These are phyloP conservation scores for Leccinum broughii DNA, from an alignment of 768 basidiomycete genomes.

Conservation along the genomic window DNA sequence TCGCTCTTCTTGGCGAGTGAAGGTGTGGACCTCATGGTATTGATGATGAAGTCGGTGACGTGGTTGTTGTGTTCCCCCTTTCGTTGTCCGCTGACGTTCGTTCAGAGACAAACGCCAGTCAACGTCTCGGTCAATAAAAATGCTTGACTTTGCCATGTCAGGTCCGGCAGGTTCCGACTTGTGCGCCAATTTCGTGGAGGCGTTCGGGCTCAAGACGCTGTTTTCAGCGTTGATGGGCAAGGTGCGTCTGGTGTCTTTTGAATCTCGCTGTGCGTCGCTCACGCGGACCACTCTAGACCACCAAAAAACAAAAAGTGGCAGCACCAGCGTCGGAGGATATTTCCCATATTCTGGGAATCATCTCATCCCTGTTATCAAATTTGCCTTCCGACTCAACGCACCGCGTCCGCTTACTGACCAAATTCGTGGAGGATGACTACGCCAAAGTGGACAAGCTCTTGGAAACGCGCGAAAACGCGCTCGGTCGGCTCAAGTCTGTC, in stretches of 20 bases:
- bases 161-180: conserved; percentile 63
- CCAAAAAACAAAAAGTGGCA: conserved; percentile 65
- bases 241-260: conserved; percentile 42
- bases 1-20: conserved; percentile 82
- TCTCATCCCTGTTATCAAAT: conserved; percentile 85
- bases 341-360: conserved; percentile 84
- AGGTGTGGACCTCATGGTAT: conserved; percentile 95
- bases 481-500: conserved; percentile 54
- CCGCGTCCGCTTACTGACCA: conserved; percentile 80
- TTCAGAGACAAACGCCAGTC: conserved; percentile 80
- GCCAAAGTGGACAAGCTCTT: conserved; percentile 94
- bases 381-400: conserved; percentile 81
- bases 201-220: conserved; percentile 82
- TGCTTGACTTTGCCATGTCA: conserved; percentile 88
- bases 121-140: conserved; percentile 83
- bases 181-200: conserved; percentile 87
- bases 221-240: conserved; percentile 96
- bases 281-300: conserved; percentile 32
- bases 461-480: conserved; percentile 78
- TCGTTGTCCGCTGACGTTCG: conserved; percentile 7
- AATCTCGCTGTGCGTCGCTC: conserved; percentile 6
- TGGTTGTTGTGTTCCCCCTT: background rate
- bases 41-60: conserved; percentile 88
- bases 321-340: conserved; percentile 74
- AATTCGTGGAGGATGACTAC: conserved; percentile 92